These are phyloP conservation scores for Mycena kentingensis DNA, from an alignment of 768 basidiomycete genomes.

Conservation along the genomic window DNA sequence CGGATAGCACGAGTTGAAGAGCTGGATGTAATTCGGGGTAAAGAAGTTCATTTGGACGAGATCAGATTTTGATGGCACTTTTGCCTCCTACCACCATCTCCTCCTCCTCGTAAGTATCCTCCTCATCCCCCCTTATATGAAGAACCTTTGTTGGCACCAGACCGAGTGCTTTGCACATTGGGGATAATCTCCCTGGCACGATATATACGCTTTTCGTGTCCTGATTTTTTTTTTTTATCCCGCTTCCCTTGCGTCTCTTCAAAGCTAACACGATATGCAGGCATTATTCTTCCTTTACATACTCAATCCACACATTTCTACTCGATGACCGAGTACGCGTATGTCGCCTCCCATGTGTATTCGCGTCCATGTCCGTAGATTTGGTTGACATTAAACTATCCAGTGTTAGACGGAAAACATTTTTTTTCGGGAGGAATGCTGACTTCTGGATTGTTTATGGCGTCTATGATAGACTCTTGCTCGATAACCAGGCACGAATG, in stretches of 20 bases:
- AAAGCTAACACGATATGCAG: too few relatives aligned
- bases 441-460: slow-evolving; percentile 51
- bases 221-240: slow-evolving; percentile 38
- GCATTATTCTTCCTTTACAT: too few relatives aligned
- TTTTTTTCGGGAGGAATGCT: too few relatives aligned
- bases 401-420: too few relatives aligned
- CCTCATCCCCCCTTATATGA: slow-evolving; percentile 32
- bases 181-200: slow-evolving; percentile 50
- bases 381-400: slow-evolving; percentile 44
- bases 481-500: slow-evolving; percentile 49
- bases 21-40: slow-evolving; percentile 80
- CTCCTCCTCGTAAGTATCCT: slow-evolving; percentile 22
- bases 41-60: slow-evolving; percentile 63
- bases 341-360: slow-evolving; percentile 43
- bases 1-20: slow-evolving; percentile 87
- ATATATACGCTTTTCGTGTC: slow-evolving; percentile 54
- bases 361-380: slow-evolving; percentile 42
- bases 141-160: slow-evolving; percentile 62
- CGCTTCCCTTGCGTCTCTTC: neutral
- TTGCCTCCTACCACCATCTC: slow-evolving; percentile 6
- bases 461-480: slow-evolving; percentile 45
- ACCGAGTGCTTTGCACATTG: slow-evolving; percentile 48
- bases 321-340: slow-evolving; percentile 37
- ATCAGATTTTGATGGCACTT: slow-evolving; percentile 3
- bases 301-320: too few relatives aligned